Evolutionary conservation across 495 filamentous ascomycete species (phyloP).

Genomic region (Podospora bellae-mahoneyi): DNA sequence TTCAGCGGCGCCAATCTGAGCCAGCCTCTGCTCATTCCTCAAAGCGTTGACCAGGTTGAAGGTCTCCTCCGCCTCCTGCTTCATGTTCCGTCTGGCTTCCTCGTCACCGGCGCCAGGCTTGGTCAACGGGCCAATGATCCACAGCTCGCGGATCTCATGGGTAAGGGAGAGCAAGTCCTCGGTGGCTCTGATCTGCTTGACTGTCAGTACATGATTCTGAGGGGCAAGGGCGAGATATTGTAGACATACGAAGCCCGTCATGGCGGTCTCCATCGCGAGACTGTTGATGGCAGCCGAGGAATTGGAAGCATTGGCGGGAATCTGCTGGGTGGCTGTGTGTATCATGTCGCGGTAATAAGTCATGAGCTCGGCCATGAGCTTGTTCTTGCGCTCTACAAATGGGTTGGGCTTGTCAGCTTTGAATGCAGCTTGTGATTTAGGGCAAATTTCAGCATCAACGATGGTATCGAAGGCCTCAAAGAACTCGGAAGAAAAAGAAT

Average conservation of each 20-base stretch:
- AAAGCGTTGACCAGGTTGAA: neutral
- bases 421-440: neutral
- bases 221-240: neutral
- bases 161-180: constrained; percentile 40
- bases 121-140: constrained; percentile 42
- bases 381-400: constrained; percentile 36
- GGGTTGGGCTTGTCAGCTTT: neutral
- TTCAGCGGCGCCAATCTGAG: neutral
- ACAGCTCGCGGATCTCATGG: constrained; percentile 42
- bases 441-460: neutral
- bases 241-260: constrained; percentile 27
- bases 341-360: constrained; percentile 37
- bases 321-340: constrained; percentile 27
- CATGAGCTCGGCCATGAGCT: constrained; percentile 40
- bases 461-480: too few species aligned
- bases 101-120: constrained; percentile 34
- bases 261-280: constrained; percentile 38
- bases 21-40: neutral
- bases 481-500: neutral
- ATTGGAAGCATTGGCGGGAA: constrained; percentile 28
- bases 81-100: constrained; percentile 12
- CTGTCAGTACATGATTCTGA: neutral
- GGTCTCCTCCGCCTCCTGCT: neutral
- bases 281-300: constrained; percentile 38
- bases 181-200: constrained; percentile 32